Evolutionary conservation across 1,284 basidiomycete genomes (phyloP).

Genomic region (Ustilago xerochloae): DNA sequence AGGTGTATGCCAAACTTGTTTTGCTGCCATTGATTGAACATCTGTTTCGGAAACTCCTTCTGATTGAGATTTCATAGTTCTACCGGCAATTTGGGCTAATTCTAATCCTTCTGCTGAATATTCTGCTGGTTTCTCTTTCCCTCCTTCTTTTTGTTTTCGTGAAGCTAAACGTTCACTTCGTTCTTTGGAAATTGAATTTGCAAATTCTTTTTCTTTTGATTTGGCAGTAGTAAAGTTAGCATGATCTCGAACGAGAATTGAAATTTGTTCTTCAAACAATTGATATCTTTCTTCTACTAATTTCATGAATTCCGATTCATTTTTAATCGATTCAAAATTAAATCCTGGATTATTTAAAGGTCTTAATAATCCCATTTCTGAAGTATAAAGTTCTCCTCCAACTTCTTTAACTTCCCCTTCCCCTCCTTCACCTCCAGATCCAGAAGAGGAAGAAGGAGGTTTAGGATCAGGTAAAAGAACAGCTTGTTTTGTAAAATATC

Average conservation of each 20-base stretch:
- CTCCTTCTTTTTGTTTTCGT: background rate
- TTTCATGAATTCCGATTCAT: conserved; percentile 82
- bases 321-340: conserved; percentile 78
- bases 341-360: conserved; percentile 71
- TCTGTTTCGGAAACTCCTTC: conserved; percentile 55
- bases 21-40: conserved; percentile 72
- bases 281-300: conserved; percentile 76
- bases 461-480: conserved; percentile 60
- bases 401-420: conserved; percentile 8
- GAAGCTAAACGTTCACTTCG: conserved; percentile 7
- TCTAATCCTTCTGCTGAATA: conserved; percentile 55
- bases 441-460: background rate
- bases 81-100: conserved; percentile 42
- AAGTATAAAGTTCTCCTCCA: conserved; percentile 8
- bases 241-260: conserved; percentile 21
- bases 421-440: background rate
- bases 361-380: conserved; percentile 35
- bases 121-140: conserved; percentile 6
- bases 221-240: conserved; percentile 6
- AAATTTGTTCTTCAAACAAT: conserved; percentile 56
- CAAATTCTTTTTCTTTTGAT: conserved; percentile 3
- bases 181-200: background rate
- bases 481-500: conserved; percentile 78
- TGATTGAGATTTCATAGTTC: conserved; percentile 51
- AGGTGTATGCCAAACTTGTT: conserved; percentile 98